Percentiles rank a stretch among this genome's conserved stretches.
Evolutionary conservation across 371 early-diverging fungal genomes (phyloP).

Genomic region (Mortierella sp.): DNA sequence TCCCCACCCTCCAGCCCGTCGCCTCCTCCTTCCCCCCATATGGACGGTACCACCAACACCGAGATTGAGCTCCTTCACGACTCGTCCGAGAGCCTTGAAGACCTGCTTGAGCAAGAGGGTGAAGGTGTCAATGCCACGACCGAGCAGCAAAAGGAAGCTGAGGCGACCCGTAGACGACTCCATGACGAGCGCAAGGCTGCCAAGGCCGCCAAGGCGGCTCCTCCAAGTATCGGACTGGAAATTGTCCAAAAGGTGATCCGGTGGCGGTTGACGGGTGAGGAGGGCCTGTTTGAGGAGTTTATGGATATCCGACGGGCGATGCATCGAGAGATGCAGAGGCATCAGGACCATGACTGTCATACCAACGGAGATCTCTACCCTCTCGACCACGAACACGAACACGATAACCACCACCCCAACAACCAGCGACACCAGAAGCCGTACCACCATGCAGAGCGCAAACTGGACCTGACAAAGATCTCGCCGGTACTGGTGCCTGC

Average conservation of each 20-base stretch:
- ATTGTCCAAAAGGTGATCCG: slow-evolving; percentile 57
- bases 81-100: slow-evolving; percentile 25
- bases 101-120: slow-evolving; percentile 44
- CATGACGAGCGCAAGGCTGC: background rate
- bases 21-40: slow-evolving; percentile 17
- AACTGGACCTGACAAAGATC: slow-evolving; percentile 19
- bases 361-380: background rate
- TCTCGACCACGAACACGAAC: background rate
- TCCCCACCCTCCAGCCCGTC: slow-evolving; percentile 26
- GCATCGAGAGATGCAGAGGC: slow-evolving; percentile 39
- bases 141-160: background rate
- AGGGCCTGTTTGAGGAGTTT: slow-evolving; percentile 47
- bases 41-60: background rate
- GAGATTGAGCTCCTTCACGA: slow-evolving; percentile 42
- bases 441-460: background rate
- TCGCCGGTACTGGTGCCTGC: slow-evolving; percentile 39
- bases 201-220: slow-evolving; percentile 4
- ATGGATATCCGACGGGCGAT: slow-evolving; percentile 52
- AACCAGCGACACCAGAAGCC: background rate
- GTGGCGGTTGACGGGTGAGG: slow-evolving; percentile 46
- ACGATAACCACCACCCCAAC: background rate
- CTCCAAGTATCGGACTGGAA: slow-evolving; percentile 39
- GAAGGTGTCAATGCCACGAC: slow-evolving; percentile 6
- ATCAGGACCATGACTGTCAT: slow-evolving; percentile 25
- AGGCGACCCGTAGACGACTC: too few species aligned